These are phyloP conservation scores for Aspergillus versicolor DNA, from an alignment of 2,329 filamentous ascomycete genomes.

Conservation along the genomic window DNA sequence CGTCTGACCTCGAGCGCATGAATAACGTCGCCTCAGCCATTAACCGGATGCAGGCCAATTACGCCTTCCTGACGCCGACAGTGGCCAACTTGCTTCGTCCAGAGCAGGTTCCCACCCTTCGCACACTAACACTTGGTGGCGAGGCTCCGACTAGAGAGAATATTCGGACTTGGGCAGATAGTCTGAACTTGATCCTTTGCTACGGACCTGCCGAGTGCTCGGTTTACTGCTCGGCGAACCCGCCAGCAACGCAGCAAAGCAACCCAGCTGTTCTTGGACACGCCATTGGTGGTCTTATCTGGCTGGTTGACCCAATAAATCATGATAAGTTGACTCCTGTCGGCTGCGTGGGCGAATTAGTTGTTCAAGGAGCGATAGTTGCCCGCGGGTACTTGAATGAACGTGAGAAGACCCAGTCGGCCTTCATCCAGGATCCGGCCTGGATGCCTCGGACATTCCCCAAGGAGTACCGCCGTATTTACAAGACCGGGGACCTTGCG, in stretches of 20 bases:
- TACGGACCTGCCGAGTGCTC: background rate
- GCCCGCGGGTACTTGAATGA: conserved; percentile 40
- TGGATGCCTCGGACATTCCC: conserved; percentile 13
- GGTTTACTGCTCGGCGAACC: background rate
- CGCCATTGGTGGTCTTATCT: background rate
- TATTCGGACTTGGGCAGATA: background rate
- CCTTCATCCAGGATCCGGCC: conserved; percentile 23
- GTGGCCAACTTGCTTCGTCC: conserved; percentile 40
- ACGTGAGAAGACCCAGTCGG: conserved; percentile 20
- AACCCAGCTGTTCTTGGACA: background rate
- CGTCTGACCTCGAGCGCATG: conserved; percentile 41
- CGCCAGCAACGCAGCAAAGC: background rate
- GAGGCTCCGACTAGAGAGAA: background rate
- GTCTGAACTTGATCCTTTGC: background rate
- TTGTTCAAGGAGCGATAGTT: conserved; percentile 7
- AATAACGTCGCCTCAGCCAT: conserved; percentile 31
- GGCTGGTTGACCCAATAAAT: conserved; percentile 7
- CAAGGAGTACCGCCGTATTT: conserved; percentile 4
- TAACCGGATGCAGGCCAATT: conserved; percentile 32
- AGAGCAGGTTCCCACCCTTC: background rate
- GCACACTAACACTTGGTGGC: background rate
- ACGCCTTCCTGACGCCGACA: conserved; percentile 56
- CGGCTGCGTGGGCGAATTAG: conserved; percentile 16
- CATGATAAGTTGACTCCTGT: conserved; percentile 7
- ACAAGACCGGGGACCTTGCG: conserved; percentile 17